These are phyloP conservation scores for Cutaneotrichosporon sp. DNA, from an alignment of 1,284 basidiomycete genomes.

Conservation along the genomic window DNA sequence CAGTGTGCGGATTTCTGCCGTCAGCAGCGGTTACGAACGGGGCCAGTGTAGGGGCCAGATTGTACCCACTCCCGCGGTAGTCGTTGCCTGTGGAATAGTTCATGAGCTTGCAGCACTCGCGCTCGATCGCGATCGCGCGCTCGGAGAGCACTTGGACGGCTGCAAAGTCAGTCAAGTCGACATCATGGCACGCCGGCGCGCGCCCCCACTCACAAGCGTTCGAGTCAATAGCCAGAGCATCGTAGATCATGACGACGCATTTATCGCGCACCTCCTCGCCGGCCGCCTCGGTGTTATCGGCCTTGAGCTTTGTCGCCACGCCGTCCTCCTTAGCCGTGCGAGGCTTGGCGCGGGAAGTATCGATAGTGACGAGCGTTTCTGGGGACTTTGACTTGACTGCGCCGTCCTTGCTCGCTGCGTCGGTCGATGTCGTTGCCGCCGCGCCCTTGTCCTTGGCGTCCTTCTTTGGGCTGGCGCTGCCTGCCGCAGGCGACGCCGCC, in stretches of 20 bases:
- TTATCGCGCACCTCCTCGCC: conserved; percentile 64
- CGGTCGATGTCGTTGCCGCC: neutral
- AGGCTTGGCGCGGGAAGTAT: conserved; percentile 48
- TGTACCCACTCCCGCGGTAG: conserved; percentile 47
- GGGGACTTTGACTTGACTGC: conserved; percentile 3
- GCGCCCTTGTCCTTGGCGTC: neutral
- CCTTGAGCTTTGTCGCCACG: conserved; percentile 48
- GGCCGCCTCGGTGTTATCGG: conserved; percentile 52
- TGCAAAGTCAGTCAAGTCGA: conserved; percentile 13
- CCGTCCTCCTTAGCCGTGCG: conserved; percentile 67
- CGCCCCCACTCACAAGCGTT: conserved; percentile 63
- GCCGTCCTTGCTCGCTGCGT: neutral
- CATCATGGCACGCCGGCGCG: too few species aligned
- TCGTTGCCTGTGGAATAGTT: conserved; percentile 44
- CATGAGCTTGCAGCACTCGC: conserved; percentile 40
- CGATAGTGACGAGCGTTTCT: conserved; percentile 41
- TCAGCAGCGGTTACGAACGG: neutral
- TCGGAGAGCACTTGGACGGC: conserved; percentile 47
- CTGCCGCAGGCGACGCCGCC: conserved; percentile 6
- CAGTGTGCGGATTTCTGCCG: conserved; percentile 76
- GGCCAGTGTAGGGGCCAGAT: too few species aligned
- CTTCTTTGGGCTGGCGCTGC: neutral
- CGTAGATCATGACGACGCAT: conserved; percentile 85
- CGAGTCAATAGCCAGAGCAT: conserved; percentile 78
- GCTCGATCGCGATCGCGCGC: conserved; percentile 49